Evolutionary conservation across 257 asterid species (phyloP).

Genomic region (Rubia yunnanensis): DNA sequence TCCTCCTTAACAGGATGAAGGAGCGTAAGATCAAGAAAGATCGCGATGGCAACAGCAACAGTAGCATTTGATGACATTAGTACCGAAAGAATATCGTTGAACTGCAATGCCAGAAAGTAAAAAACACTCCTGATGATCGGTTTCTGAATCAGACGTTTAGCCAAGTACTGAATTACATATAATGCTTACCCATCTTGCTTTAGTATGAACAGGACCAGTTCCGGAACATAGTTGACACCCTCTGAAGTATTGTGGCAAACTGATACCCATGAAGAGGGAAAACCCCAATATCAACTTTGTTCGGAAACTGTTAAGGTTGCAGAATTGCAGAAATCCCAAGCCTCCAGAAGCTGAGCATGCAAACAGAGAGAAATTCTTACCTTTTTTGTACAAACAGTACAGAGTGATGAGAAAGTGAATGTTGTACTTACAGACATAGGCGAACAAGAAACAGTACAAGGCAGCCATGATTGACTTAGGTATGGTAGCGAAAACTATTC

Average conservation of each 20-base stretch:
- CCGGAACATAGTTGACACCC: constrained; percentile 28
- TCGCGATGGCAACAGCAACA: constrained; percentile 34
- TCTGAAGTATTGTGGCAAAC: constrained; percentile 54
- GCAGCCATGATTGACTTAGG: constrained; percentile 71
- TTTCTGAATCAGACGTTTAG: neutral
- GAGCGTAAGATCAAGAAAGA: constrained; percentile 43
- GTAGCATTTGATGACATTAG: constrained; percentile 53
- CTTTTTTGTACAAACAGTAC: neutral
- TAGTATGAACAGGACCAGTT: constrained; percentile 37
- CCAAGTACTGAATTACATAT: neutral
- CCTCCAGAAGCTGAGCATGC: constrained; percentile 63
- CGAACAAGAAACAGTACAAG: constrained; percentile 67
- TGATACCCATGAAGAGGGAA: constrained; percentile 57
- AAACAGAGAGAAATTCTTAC: neutral
- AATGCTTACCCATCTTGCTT: constrained; percentile 44
- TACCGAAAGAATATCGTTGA: constrained; percentile 34
- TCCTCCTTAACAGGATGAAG: constrained; percentile 23
- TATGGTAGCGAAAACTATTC: constrained; percentile 63
- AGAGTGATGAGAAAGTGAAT: neutral
- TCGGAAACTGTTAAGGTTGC: constrained; percentile 75
- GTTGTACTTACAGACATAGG: constrained; percentile 47
- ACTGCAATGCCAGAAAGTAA: constrained; percentile 27
- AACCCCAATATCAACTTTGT: constrained; percentile 56
- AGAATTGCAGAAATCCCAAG: constrained; percentile 63
- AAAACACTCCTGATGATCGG: neutral